Conservation (phyloP, 2,329 filamentous ascomycete species). For the Fusarium foetens region DNA sequence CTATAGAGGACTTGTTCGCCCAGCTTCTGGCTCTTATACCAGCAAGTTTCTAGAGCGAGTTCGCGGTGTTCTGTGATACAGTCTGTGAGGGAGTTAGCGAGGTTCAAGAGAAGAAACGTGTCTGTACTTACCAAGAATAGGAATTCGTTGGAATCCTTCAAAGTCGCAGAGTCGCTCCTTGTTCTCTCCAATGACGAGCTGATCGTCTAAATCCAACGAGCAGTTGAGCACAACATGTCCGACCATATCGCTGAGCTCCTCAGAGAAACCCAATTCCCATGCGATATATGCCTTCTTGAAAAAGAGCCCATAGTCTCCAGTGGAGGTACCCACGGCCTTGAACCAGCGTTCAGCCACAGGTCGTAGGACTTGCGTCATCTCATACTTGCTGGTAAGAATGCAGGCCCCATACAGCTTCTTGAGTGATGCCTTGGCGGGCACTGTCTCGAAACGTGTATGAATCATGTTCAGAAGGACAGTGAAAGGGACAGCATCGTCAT, state of each 20-base stretch:
- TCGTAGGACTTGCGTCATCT: conserved; percentile 19
- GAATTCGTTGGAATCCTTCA: conserved; percentile 1
- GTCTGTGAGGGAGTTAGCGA: conserved; percentile 3
- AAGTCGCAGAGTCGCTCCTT: background rate
- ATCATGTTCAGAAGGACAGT: conserved; percentile 16
- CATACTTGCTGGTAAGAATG: conserved; percentile 29
- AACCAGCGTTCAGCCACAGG: conserved; percentile 29
- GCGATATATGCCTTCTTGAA: conserved; percentile 17
- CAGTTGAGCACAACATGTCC: background rate
- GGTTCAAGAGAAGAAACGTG: background rate
- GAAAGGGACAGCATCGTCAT: conserved; percentile 14
- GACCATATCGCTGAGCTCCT: background rate
- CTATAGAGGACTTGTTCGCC: background rate
- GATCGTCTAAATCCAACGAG: background rate
- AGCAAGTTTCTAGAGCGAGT: conserved; percentile 3
- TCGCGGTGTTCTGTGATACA: conserved; percentile 21
- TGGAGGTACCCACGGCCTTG: background rate
- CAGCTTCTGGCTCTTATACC: conserved; percentile 22
- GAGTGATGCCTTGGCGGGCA: background rate
- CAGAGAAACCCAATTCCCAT: conserved; percentile 27
- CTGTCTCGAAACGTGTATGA: conserved; percentile 15
- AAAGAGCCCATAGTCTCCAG: background rate
- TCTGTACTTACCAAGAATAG: conserved; percentile 13
- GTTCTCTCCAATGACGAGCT: conserved; percentile 5
- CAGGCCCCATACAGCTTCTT: conserved; percentile 17